These are phyloP conservation scores for Kingdonia uniflora DNA, from an alignment of 164 flowering plant species.

Conservation along the genomic window DNA sequence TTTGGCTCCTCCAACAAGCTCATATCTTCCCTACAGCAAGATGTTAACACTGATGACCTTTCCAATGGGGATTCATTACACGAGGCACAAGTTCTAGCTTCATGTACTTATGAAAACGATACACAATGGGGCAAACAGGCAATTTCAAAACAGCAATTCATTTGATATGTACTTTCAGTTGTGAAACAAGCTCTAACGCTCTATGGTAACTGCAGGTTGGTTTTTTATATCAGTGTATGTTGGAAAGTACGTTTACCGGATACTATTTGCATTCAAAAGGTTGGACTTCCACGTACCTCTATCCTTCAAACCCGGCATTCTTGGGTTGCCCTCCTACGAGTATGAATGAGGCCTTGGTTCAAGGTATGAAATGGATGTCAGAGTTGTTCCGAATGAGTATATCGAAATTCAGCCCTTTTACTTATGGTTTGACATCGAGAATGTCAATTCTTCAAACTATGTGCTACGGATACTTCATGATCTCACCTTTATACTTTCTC, in stretches of 20 bases:
- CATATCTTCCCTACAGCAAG: too few species aligned
- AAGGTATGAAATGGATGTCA: constrained; percentile 15
- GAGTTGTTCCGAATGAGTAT: too few species aligned
- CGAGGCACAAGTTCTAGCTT: constrained; percentile 10
- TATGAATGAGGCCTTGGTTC: constrained; percentile 12
- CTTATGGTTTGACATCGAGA: too few species aligned
- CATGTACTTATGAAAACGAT: constrained; percentile 6
- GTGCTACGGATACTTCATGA: constrained; percentile 8
- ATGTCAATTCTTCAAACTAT: constrained; percentile 11
- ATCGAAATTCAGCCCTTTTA: too few species aligned
- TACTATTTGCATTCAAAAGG: constrained; percentile 18
- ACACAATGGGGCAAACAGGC: constrained; percentile 15
- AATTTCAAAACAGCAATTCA: not conserved
- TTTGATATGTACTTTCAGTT: not conserved
- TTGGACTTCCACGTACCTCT: constrained; percentile 5
- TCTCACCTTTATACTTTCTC: constrained; percentile 8
- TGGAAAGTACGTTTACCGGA: too few species aligned
- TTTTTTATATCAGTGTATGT: constrained; percentile 6
- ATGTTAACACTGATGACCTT: too few species aligned
- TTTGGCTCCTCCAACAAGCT: too few species aligned
- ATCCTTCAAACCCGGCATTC: constrained; percentile 12
- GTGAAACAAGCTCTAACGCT: not conserved
- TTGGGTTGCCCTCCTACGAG: constrained; percentile 11
- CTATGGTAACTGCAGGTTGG: constrained; percentile 5
- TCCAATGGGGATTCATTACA: too few species aligned